A percentile compares a stretch with the other conserved stretches of the same genome.
These are phyloP conservation scores for Saitozyma sp. DNA, from an alignment of 768 basidiomycete species.

Conservation along the genomic window DNA sequence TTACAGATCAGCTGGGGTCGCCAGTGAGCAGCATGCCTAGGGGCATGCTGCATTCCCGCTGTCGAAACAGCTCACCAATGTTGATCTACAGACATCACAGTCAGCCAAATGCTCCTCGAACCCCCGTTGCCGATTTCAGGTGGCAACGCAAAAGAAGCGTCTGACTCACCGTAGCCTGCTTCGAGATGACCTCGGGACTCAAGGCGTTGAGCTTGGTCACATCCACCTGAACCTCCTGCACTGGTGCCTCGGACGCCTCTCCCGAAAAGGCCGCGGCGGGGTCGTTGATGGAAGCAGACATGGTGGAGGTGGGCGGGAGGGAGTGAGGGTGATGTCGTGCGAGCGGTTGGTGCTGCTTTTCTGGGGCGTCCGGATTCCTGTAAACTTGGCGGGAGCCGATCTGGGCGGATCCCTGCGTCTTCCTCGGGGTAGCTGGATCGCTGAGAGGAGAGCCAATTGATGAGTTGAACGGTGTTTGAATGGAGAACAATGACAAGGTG, in stretches of 20 bases:
- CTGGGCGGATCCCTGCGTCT: no score
- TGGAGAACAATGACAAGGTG: no score
- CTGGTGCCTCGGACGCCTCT: conserved; percentile 10
- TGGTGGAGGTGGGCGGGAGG: conserved; percentile 6
- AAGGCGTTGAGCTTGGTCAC: conserved; percentile 78
- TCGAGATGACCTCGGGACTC: conserved; percentile 55
- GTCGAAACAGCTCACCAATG: conserved; percentile 61
- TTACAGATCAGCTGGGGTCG: conserved; percentile 5
- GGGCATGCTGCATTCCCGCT: background rate
- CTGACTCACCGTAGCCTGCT: conserved; percentile 68
- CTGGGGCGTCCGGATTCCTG: no score
- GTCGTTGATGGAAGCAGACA: conserved; percentile 35
- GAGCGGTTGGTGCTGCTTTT: no score
- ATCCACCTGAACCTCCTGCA: conserved; percentile 69
- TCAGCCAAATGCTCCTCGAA: conserved; percentile 6
- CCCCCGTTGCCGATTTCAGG: background rate
- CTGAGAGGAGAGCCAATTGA: no score
- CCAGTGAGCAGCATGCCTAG: background rate
- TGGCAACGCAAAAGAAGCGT: background rate
- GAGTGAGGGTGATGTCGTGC: background rate
- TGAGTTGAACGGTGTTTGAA: no score
- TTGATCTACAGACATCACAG: conserved; percentile 60
- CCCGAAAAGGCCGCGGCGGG: conserved; percentile 36
- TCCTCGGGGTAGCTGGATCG: no score
- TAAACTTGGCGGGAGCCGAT: no score